Evolutionary conservation across 163 green algal genomes (phyloP), one percentile per base, ranked within the genome.

Genomic region (Smithsoniella earleae): DNA sequence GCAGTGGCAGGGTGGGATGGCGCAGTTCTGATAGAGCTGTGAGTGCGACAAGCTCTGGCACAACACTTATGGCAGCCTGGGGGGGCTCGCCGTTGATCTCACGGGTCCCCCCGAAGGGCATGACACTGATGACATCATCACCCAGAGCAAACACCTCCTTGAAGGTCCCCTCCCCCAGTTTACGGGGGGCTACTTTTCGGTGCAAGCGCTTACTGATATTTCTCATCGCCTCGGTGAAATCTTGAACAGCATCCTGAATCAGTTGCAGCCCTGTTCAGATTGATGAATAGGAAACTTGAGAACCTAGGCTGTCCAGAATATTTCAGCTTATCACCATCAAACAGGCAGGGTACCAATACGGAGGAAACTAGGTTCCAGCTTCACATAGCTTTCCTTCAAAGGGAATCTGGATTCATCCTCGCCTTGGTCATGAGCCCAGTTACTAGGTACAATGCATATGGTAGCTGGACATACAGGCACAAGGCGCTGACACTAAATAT

Each of bases 91-190:
- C 79, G 66, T 86, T 86, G 34, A 74, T 75, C 18, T 77, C 44
- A 30, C 77, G 37, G 28, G 78, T 75, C 31, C 79, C 79, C 31
- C 77, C 82, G 49, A 88, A 85, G 66, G 82, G 82, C 6, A 88
- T 79, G n/a, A 88, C 77, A 77, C 84, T 86, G 69, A 83, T 74
- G 25, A 84, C 79, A 2, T 10, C 28, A 33, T 37, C 43, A 0
- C 22, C 66, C 25, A 30, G 43, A 25, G 8, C 44, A 1, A 43
- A 65, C 40, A 54, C 66, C 66, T 65, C 66, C 38, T 34, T 54
- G 20, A 75, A 54, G 34, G 30, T 36, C n/a, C 38, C 66, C 66
- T 75, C 43, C 4, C 43, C 66, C 16, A 75, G 30, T 16, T 75
- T 65, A 6, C 16, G 37, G 64, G 55, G 8, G 6, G 8, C 6